Conservation (phyloP, 495 filamentous ascomycete genomes). For the Parachaetomium inaequale region DNA sequence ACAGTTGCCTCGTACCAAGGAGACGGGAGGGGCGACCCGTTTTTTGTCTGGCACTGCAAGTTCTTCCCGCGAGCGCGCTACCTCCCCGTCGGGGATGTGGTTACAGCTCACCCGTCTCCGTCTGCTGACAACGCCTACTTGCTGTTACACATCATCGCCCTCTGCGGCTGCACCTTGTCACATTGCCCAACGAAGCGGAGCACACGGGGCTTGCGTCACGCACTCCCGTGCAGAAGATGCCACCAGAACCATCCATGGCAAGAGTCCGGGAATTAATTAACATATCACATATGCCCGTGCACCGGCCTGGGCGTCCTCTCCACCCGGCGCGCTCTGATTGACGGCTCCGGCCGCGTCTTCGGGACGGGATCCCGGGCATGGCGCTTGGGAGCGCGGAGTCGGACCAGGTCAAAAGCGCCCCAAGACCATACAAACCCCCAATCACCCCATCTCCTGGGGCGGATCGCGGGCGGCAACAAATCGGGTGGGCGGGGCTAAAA, state of each 20-base stretch:
- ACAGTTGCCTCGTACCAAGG: neutral
- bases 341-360: constrained; percentile 27
- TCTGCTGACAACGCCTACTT: neutral
- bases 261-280: neutral
- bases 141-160: constrained; percentile 8
- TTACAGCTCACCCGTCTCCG: neutral
- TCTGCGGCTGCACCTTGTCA: neutral
- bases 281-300: constrained; percentile 6
- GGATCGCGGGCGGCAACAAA: constrained; percentile 14
- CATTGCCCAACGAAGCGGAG: neutral
- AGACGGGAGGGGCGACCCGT: neutral
- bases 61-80: neutral
- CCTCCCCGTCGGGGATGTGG: constrained; percentile 7
- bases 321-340: constrained; percentile 8
- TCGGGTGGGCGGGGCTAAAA: constrained; percentile 30
- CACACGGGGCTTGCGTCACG: constrained; percentile 11
- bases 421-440: constrained; percentile 12
- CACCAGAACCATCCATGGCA: neutral
- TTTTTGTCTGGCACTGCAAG: neutral
- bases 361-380: constrained; percentile 26
- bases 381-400: constrained; percentile 7
- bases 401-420: constrained; percentile 3
- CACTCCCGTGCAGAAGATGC: neutral
- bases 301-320: neutral
- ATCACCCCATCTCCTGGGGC: constrained; percentile 3